These are phyloP conservation scores for Tetracentron sinense DNA, from an alignment of 164 flowering plant genomes.

Conservation along the genomic window DNA sequence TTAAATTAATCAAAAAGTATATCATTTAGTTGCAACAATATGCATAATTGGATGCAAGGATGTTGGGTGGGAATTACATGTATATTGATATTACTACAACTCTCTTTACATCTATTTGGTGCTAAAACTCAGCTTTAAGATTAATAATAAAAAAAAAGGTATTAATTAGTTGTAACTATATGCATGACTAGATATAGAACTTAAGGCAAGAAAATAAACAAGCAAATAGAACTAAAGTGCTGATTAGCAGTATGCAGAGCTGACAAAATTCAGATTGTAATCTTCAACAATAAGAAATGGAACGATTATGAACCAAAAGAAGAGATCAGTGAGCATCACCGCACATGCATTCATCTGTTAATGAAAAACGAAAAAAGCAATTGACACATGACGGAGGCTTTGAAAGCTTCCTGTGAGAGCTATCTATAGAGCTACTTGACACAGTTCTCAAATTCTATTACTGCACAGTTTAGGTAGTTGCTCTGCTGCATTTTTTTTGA, in stretches of 20 bases:
- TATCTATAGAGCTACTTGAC: too few relatives aligned
- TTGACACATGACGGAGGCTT: too few relatives aligned
- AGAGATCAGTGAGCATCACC: slow-evolving; percentile 84
- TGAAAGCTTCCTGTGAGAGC: too few relatives aligned
- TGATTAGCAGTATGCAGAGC: slow-evolving; percentile 18
- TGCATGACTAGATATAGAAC: neutral
- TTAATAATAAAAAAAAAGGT: neutral
- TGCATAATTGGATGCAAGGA: too few relatives aligned
- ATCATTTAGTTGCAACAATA: too few relatives aligned
- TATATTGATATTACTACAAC: too few relatives aligned
- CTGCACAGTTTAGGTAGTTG: too few relatives aligned
- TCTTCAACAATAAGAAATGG: slow-evolving; percentile 73
- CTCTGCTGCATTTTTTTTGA: too few relatives aligned
- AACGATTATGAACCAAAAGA: slow-evolving; percentile 85
- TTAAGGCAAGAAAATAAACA: neutral
- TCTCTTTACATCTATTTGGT: neutral
- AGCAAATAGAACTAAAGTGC: neutral
- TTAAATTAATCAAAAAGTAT: too few relatives aligned
- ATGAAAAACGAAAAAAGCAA: slow-evolving; percentile 9
- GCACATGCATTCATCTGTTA: slow-evolving; percentile 92
- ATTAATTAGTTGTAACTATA: neutral
- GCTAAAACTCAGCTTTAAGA: too few relatives aligned
- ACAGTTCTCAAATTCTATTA: too few relatives aligned
- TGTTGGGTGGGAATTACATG: too few relatives aligned
- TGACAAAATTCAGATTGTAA: slow-evolving; percentile 64